These are phyloP conservation scores for Bidens hawaiensis DNA, from an alignment of 140 eudicot genomes.

Conservation along the genomic window DNA sequence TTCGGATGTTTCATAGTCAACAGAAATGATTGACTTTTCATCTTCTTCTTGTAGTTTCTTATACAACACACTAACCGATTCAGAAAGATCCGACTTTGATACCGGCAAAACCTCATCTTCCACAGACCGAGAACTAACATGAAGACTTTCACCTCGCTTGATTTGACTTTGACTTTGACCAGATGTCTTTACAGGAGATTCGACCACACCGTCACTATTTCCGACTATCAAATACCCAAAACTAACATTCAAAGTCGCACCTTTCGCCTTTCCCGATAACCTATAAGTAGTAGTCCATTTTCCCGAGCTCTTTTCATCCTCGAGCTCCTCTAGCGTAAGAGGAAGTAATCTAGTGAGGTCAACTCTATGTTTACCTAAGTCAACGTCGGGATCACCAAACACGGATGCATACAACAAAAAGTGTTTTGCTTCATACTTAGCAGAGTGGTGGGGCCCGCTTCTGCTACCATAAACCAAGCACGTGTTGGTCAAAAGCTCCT, in stretches of 20 bases:
- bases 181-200: constrained; percentile 24
- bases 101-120: constrained; percentile 74
- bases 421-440: constrained; percentile 85
- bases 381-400: constrained; percentile 53
- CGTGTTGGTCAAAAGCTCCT: constrained; percentile 48
- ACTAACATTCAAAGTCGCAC: constrained; percentile 84
- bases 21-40: constrained; percentile 39
- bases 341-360: constrained; percentile 91
- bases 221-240: constrained; percentile 62
- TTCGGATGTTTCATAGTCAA: constrained; percentile 34
- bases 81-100: constrained; percentile 48
- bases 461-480: constrained; percentile 81
- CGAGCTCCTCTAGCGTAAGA: constrained; percentile 83
- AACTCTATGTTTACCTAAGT: constrained; percentile 84
- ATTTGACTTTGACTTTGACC: constrained; percentile 33
- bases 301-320: constrained; percentile 77
- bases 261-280: constrained; percentile 72
- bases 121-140: constrained; percentile 36
- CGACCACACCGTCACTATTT: constrained; percentile 18
- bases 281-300: constrained; percentile 81
- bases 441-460: constrained; percentile 74
- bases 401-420: constrained; percentile 67
- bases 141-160: constrained; percentile 59
- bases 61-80: constrained; percentile 50
- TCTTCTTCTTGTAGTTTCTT: constrained; percentile 77